Evolutionary conservation across 73 alveolate genomes (phyloP).

Genomic region (Paramecium sonneborni): DNA sequence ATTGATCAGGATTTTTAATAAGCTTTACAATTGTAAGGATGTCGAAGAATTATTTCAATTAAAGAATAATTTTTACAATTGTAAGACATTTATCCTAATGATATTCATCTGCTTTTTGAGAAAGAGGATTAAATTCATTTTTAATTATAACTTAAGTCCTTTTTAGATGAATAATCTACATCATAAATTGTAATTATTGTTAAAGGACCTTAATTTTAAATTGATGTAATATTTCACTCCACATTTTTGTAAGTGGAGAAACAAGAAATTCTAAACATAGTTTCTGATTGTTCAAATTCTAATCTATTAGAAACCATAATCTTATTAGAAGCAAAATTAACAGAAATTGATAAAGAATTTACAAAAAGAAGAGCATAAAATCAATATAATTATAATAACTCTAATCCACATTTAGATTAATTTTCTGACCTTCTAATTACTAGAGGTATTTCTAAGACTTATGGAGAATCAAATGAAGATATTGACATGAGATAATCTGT

Average conservation of each 20-base stretch:
- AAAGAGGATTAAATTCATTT: not conserved
- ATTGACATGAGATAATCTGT: not conserved
- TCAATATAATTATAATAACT: not conserved
- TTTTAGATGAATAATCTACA: not conserved
- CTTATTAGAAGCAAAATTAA: not conserved
- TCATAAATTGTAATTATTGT: not conserved
- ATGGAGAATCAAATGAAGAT: not conserved
- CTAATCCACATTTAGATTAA: not conserved
- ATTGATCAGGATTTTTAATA: not conserved
- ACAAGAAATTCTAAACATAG: not conserved
- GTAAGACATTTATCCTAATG: not conserved
- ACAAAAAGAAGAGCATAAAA: not conserved
- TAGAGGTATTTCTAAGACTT: not conserved
- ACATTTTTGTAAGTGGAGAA: not conserved
- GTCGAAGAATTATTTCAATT: not conserved
- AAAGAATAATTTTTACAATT: not conserved
- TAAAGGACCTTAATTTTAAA: not conserved
- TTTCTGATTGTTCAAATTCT: not conserved
- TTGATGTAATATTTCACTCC: not conserved
- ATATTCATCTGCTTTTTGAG: not conserved
- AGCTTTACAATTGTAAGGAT: not conserved
- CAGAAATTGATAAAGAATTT: slow-evolving; percentile 1
- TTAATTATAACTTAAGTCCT: not conserved
- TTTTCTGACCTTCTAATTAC: not conserved
- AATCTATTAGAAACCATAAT: not conserved